Evolutionary conservation across 2,329 filamentous ascomycete species (phyloP), one percentile per base, ranked within the genome.

Genomic region (Mariannaea elegans): DNA sequence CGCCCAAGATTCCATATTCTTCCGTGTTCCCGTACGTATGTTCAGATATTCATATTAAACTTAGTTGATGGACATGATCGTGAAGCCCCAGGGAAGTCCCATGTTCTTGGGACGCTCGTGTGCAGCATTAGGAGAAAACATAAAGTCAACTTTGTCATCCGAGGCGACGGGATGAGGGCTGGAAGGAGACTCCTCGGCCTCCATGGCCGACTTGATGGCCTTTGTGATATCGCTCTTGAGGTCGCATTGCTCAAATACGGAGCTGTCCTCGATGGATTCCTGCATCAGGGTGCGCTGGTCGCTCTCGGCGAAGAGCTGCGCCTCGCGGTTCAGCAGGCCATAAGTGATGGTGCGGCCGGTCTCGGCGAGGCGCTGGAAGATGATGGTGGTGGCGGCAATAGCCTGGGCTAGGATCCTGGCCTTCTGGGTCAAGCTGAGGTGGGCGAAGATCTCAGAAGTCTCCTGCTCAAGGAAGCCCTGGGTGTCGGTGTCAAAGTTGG

Each of bases 41-140:
- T 61, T 45, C 49, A 53, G 21, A 58, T 50, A 31, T 39, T 39
- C 56, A 29, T 59, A 36, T 46, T 39, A 29, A 24, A 7, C 31
- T 66, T 67, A 71, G 63, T 71, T 71, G 49, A 71, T 64, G 18
- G 69, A 47, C 69, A 71, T 71, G 50, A 71, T 67, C 51, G 62
- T 68, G 41, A 71, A 71, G 1, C 68, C 68, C 59, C 53, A 68
- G 7, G 69, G 67, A 21, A 68, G 34, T 12, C 69, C 69, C 62
- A 66, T 69, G 44, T 68, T 71, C 58, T 65, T 71, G 41, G 59
- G 56, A 44, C 70, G 68, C 16, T 71, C 68, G 7, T 64, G 47
- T 5, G 58, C 68, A 1, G 69, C 62, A n/a, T 60, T 61, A 7
- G 69, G 59, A 1, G 65, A 63, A 39, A 71, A 66, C 3, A 53